Conservation (phyloP, 805 yeast species). For the Candida qinlingensis region DNA sequence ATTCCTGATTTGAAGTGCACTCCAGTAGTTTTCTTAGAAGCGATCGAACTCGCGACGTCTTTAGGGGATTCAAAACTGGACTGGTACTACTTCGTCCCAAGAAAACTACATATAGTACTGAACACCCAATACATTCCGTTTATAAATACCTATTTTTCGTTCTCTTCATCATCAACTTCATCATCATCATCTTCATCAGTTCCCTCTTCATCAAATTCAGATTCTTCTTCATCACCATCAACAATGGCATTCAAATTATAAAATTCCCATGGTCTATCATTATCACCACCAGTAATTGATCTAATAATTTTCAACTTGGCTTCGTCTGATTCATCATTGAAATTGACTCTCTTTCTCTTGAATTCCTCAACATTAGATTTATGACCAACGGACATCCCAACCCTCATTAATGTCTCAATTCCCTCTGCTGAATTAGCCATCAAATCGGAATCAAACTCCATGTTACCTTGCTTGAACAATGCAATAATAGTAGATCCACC, state of each 20-base stretch:
- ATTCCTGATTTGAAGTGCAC: no score
- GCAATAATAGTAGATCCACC: conserved; percentile 89
- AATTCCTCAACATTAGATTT: conserved; percentile 42
- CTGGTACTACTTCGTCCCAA: no score
- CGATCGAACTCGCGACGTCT: no score
- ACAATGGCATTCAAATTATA: conserved; percentile 13
- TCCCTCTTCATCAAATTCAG: background rate
- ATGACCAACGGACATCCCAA: conserved; percentile 93
- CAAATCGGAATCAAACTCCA: conserved; percentile 71
- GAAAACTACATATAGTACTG: no score
- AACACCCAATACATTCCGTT: no score
- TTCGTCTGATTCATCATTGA: conserved; percentile 42
- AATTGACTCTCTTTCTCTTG: conserved; percentile 40
- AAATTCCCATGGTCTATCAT: conserved; percentile 23
- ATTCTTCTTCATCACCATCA: conserved; percentile 15
- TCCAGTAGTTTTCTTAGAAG: no score
- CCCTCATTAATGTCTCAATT: conserved; percentile 79
- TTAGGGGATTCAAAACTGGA: no score
- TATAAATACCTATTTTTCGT: no score
- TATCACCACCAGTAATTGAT: conserved; percentile 51
- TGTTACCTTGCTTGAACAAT: conserved; percentile 46
- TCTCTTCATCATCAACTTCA: background rate
- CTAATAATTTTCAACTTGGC: conserved; percentile 46
- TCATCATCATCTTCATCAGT: conserved; percentile 1
- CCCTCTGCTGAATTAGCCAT: conserved; percentile 58